Evolutionary conservation across 2,329 filamentous ascomycete species (phyloP).

Genomic region (Alternaria panax): DNA sequence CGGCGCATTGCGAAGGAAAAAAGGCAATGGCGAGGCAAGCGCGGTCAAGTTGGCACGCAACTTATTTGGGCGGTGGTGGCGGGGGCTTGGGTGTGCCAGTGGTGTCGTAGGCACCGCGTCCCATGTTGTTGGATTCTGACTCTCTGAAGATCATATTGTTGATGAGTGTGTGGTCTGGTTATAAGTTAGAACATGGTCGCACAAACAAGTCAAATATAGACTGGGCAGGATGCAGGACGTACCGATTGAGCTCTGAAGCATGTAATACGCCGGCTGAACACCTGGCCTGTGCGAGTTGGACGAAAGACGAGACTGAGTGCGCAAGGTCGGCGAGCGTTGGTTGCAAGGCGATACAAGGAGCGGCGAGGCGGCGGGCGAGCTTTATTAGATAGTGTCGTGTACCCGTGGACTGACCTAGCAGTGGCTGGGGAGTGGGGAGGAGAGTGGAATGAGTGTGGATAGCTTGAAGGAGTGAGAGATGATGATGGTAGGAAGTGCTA

Average conservation of each 20-base stretch:
- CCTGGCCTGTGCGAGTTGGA: slow-evolving; percentile 24
- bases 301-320: slow-evolving; percentile 28
- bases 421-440: slow-evolving; percentile 26
- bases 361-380: slow-evolving; percentile 19
- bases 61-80: slow-evolving; percentile 52
- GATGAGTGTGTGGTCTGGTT: slow-evolving; percentile 34
- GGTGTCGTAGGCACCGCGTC: slow-evolving; percentile 59
- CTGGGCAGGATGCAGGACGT: slow-evolving; percentile 17
- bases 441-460: slow-evolving; percentile 33
- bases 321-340: slow-evolving; percentile 21
- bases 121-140: slow-evolving; percentile 55
- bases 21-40: slow-evolving; percentile 4
- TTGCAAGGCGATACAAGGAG: slow-evolving; percentile 15
- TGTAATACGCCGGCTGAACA: slow-evolving; percentile 35
- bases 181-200: slow-evolving; percentile 40
- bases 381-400: slow-evolving; percentile 40
- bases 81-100: slow-evolving; percentile 58
- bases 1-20: not conserved
- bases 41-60: not conserved
- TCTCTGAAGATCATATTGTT: slow-evolving; percentile 54
- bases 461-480: slow-evolving; percentile 36
- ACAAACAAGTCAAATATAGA: slow-evolving; percentile 21
- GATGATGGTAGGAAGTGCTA: slow-evolving; percentile 30
- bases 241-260: slow-evolving; percentile 29
- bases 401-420: slow-evolving; percentile 43